Conservation (phyloP, 768 basidiomycete genomes). For the Lentinus tigrinus region DNA sequence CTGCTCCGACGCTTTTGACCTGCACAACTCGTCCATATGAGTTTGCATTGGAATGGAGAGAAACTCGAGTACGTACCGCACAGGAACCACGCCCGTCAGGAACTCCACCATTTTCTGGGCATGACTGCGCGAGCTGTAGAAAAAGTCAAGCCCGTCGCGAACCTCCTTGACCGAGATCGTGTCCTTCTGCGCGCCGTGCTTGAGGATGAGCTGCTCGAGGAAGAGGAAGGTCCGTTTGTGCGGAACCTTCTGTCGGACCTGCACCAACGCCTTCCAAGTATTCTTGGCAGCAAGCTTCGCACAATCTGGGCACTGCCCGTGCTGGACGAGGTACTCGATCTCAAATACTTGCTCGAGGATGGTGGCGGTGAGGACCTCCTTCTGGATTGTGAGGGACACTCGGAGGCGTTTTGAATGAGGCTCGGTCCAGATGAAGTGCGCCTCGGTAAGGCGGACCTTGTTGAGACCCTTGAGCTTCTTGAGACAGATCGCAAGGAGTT, state of each 20-base stretch:
- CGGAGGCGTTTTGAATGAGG: constrained; percentile 93
- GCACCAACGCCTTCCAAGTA: constrained; percentile 97
- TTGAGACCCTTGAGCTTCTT: constrained; percentile 92
- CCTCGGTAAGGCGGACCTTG: constrained; percentile 96
- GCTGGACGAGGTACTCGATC: constrained; percentile 91
- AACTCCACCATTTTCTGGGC: constrained; percentile 98
- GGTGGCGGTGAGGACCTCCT: constrained; percentile 94
- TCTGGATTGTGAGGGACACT: constrained; percentile 95
- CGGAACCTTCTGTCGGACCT: constrained; percentile 97
- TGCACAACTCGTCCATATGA: constrained; percentile 29
- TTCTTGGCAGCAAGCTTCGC: constrained; percentile 95
- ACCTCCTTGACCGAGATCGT: constrained; percentile 93
- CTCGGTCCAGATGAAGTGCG: constrained; percentile 99
- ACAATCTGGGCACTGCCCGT: constrained; percentile 95
- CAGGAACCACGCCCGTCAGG: constrained; percentile 80
- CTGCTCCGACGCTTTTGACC: constrained; percentile 93
- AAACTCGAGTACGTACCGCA: constrained; percentile 55
- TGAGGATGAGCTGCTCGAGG: constrained; percentile 95
- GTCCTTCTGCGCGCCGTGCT: constrained; percentile 95
- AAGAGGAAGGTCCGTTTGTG: constrained; percentile 98
- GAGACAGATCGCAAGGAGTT: constrained; percentile 90
- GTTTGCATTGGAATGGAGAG: background rate
- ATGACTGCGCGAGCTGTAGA: constrained; percentile 87
- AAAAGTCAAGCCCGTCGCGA: constrained; percentile 94
- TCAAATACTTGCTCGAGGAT: constrained; percentile 98